A percentile compares a stretch with the other conserved stretches of the same genome.
phyloP scores from a whole-genome alignment of 2,329 filamentous ascomycete genomes.

The Colletotrichum viniferum region DNA sequence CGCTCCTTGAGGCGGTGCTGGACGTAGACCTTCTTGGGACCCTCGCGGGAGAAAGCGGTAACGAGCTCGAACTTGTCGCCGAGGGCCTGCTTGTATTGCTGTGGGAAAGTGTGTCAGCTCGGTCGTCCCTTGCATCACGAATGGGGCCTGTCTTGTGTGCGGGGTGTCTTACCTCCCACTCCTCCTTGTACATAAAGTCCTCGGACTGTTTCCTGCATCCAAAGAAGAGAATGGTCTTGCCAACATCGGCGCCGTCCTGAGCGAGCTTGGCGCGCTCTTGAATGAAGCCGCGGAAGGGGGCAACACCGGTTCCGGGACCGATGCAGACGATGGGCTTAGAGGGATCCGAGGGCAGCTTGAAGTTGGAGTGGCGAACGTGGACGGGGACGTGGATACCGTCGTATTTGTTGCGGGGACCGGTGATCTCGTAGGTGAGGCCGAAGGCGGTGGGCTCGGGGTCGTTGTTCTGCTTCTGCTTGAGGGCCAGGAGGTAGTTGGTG shows the following conservation, averaged over 20 bases:
- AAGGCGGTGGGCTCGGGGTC: conserved; percentile 82
- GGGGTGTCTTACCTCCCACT: conserved; percentile 80
- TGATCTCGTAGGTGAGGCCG: conserved; percentile 84
- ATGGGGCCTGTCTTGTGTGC: neutral
- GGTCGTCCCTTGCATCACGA: neutral
- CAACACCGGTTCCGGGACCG: conserved; percentile 94
- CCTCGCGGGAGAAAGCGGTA: conserved; percentile 93
- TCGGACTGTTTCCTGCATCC: conserved; percentile 88
- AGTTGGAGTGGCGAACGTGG: conserved; percentile 97
- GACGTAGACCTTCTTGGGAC: conserved; percentile 90
- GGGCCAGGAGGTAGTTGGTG: conserved; percentile 92
- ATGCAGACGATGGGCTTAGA: conserved; percentile 95
- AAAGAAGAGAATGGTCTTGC: conserved; percentile 90
- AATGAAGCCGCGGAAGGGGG: conserved; percentile 93
- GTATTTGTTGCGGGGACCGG: conserved; percentile 93
- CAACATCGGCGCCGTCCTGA: conserved; percentile 79
- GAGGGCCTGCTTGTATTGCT: conserved; percentile 84
- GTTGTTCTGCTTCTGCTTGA: conserved; percentile 96
- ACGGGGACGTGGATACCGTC: conserved; percentile 94
- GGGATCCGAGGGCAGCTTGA: conserved; percentile 96
- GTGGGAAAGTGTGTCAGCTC: conserved; percentile 3
- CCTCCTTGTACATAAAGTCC: conserved; percentile 89
- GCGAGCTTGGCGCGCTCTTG: conserved; percentile 90
- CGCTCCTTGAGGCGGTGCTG: conserved; percentile 90
- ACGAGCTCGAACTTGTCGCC: conserved; percentile 90